phyloP scores from a whole-genome alignment of 2,329 filamentous ascomycete species.

The Ophiocordyceps australis region DNA sequence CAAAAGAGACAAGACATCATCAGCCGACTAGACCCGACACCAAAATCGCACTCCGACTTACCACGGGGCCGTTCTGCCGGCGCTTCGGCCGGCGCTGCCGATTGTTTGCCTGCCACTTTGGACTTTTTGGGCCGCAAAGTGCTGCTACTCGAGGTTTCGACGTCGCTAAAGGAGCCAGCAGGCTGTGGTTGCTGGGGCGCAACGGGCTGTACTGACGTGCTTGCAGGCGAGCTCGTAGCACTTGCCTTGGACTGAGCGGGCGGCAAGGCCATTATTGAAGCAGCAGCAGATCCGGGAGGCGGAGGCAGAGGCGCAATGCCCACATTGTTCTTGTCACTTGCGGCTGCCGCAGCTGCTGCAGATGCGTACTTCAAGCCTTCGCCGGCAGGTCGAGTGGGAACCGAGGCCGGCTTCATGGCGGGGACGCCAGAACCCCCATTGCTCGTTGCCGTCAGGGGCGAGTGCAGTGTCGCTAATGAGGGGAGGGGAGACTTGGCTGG shows the following conservation, averaged over 20 bases:
- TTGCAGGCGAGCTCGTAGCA: conserved; percentile 34
- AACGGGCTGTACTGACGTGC: conserved; percentile 26
- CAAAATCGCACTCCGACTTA: too few relatives aligned
- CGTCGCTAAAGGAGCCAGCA: conserved; percentile 8
- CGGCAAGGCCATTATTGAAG: conserved; percentile 28
- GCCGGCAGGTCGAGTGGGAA: conserved; percentile 68
- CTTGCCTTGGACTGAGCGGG: conserved; percentile 34
- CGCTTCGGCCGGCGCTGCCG: conserved; percentile 20
- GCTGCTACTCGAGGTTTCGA: conserved; percentile 10
- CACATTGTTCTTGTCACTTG: conserved; percentile 71
- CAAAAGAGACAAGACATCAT: too few relatives aligned
- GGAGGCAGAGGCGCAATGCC: conserved; percentile 89
- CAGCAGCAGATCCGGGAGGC: conserved; percentile 45
- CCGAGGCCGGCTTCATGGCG: conserved; percentile 80
- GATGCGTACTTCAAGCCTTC: conserved; percentile 95
- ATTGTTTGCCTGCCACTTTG: conserved; percentile 25
- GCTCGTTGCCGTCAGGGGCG: conserved; percentile 42
- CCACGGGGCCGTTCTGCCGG: conserved; percentile 24
- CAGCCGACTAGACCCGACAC: too few relatives aligned
- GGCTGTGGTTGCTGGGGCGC: conserved; percentile 13
- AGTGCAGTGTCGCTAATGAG: conserved; percentile 79
- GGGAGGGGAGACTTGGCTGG: conserved; percentile 90
- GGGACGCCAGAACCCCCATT: conserved; percentile 35
- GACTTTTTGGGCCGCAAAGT: conserved; percentile 19
- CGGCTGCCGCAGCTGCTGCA: conserved; percentile 81